Evolutionary conservation across 1,284 basidiomycete genomes (phyloP), one percentile per base, ranked within the genome.

Genomic region (Anthracocystis panici-leucophaei): DNA sequence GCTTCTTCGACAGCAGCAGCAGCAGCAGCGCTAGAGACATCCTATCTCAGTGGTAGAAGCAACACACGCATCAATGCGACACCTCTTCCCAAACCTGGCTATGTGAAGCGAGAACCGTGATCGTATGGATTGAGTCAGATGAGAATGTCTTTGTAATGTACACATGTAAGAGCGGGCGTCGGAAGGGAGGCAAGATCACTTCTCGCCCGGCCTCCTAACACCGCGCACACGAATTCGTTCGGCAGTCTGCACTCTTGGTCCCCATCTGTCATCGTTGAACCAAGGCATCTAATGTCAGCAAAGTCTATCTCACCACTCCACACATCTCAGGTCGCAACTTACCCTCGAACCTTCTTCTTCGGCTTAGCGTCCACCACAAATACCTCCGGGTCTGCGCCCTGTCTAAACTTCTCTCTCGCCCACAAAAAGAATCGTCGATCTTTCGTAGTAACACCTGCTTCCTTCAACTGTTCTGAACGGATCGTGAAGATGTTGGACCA

Each of bases 361-460:
- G 90, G 89, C 78, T 86, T 89, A 11, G 88, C 83, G 54, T 90
- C 89, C 73, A 91, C 89, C 5, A 90, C 90, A 82, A 92, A 92
- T 14, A 88, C 87, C 21, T 86, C 79, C 3, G 91, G 87, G 1
- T 89, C 86, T 41, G 87, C 76, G 1, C 89, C 90, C 65, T 88
- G 87, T 40, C 91, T 88, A 84, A 88, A 93, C 80, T 92, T 93
- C 80, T 92, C 90, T 89, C 93, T 90, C 73, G 91, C 90, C 92
- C 92, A 93, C 18, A 93, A 86, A 66, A 93, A 89, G 79, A 93
- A 93, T 57, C 81, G 90, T 90, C 92, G 88, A 78, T 93, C 92
- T 77, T 88, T 87, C 41, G 91, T 89, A 33, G 87, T 85, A 5
- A 93, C 65, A 11, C 92, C 92, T 52, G 89, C 89, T 79, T 89